Percentiles rank a stretch among this genome's conserved stretches.
Conservation (phyloP, 1,284 basidiomycete genomes). For the Apiotrichum gamsii region DNA sequence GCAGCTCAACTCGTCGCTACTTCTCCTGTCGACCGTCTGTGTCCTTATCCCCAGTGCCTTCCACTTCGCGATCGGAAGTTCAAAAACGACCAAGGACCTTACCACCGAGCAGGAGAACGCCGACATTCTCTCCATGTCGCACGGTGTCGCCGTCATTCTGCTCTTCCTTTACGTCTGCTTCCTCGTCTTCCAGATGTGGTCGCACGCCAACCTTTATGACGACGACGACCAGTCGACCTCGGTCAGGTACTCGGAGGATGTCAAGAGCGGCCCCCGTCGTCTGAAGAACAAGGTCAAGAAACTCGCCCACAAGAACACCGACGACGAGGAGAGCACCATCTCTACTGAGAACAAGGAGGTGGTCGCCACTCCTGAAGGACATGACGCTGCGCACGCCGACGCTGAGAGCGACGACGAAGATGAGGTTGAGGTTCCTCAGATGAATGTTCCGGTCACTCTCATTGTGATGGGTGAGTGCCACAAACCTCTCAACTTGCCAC, state of each 20-base stretch:
- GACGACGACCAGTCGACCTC: constrained; percentile 29
- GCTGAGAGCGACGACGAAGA: constrained; percentile 21
- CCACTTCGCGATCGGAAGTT: constrained; percentile 47
- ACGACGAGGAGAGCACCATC: constrained; percentile 15
- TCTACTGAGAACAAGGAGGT: not conserved
- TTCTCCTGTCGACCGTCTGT: constrained; percentile 51
- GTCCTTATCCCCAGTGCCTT: constrained; percentile 50
- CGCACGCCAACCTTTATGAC: constrained; percentile 67
- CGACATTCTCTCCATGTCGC: constrained; percentile 65
- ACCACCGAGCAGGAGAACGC: constrained; percentile 44
- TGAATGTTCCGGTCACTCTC: constrained; percentile 51
- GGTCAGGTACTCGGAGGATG: constrained; percentile 35
- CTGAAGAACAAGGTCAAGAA: constrained; percentile 23
- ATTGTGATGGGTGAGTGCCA: no score
- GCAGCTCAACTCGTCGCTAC: constrained; percentile 50
- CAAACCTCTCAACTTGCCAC: no score
- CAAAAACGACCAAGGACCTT: constrained; percentile 16
- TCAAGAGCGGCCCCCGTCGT: constrained; percentile 24
- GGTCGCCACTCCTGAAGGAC: no score
- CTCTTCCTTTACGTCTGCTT: constrained; percentile 64
- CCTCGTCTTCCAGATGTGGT: constrained; percentile 77
- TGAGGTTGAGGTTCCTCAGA: constrained; percentile 48
- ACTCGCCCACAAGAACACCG: constrained; percentile 13
- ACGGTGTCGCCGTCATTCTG: constrained; percentile 73
- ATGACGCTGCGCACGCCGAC: no score